Conservation (phyloP, 495 filamentous ascomycete species). For the Hyphodiscus hymeniophilus region DNA sequence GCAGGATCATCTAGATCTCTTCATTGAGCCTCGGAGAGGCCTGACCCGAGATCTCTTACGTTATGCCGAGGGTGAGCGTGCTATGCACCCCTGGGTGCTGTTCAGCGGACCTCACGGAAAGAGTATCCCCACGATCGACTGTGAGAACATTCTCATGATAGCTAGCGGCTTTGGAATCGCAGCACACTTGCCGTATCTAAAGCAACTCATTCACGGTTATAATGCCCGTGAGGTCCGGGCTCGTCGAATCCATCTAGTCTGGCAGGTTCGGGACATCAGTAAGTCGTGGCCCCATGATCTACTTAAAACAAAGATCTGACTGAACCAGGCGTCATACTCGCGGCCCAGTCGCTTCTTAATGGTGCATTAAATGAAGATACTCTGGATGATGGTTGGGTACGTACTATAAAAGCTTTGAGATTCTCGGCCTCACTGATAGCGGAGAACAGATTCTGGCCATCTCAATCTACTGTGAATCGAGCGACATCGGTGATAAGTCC, state of each 20-base stretch:
- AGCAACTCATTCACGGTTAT: conserved; percentile 4
- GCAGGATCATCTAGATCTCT: conserved; percentile 7
- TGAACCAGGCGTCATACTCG: too few relatives aligned
- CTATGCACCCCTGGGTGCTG: background rate
- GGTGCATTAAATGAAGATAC: too few relatives aligned
- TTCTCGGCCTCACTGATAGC: background rate
- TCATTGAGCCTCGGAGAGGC: conserved; percentile 9
- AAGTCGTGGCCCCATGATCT: background rate
- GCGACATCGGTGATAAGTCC: conserved; percentile 1
- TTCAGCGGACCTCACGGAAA: conserved; percentile 6
- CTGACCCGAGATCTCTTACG: conserved; percentile 9
- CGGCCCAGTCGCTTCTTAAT: too few relatives aligned
- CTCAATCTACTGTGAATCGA: conserved; percentile 7
- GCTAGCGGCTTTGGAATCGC: conserved; percentile 11
- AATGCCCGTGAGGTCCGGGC: conserved; percentile 6
- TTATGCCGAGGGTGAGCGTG: background rate
- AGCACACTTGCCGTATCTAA: conserved; percentile 3
- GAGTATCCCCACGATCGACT: conserved; percentile 1
- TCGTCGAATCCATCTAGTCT: conserved; percentile 28
- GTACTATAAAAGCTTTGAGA: background rate
- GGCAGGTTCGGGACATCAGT: conserved; percentile 24
- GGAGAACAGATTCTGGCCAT: conserved; percentile 5
- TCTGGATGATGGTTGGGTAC: too few relatives aligned
- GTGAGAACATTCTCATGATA: conserved; percentile 9
- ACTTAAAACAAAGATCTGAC: too few relatives aligned